These are phyloP conservation scores for Cryptococcus sp. DNA, from an alignment of 1,284 basidiomycete species.

Conservation along the genomic window DNA sequence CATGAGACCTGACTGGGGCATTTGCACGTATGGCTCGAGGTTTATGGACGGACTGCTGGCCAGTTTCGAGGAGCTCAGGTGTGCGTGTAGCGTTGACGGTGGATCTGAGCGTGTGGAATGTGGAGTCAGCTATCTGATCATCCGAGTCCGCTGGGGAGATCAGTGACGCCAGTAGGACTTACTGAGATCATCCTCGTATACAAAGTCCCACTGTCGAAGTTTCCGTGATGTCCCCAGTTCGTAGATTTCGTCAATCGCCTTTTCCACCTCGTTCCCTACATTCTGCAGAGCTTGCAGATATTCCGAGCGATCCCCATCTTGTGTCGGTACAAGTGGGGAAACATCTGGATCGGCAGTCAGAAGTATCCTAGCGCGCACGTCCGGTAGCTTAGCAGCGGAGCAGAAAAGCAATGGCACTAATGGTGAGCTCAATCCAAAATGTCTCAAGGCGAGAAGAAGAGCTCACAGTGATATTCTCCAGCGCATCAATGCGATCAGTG, in stretches of 20 bases:
- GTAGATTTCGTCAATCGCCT: slow-evolving; percentile 40
- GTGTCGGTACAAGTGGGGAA: slow-evolving; percentile 29
- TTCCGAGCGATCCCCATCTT: slow-evolving; percentile 26
- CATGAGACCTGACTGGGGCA: slow-evolving; percentile 23
- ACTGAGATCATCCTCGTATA: slow-evolving; percentile 14
- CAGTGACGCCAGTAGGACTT: not conserved
- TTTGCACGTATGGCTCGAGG: slow-evolving; percentile 44
- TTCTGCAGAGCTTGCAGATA: slow-evolving; percentile 22
- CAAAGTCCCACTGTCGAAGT: slow-evolving; percentile 15
- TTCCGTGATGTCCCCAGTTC: slow-evolving; percentile 18
- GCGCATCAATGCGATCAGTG: slow-evolving; percentile 59
- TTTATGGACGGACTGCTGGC: too few relatives aligned
- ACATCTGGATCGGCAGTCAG: slow-evolving; percentile 38
- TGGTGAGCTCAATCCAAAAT: not conserved
- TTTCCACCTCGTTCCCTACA: slow-evolving; percentile 28
- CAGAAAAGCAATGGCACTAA: not conserved
- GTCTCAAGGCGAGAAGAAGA: not conserved
- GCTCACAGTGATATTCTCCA: slow-evolving; percentile 33
- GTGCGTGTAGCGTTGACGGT: too few relatives aligned
- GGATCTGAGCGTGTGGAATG: not conserved
- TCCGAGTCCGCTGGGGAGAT: not conserved
- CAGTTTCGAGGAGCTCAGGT: too few relatives aligned
- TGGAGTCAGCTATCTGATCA: not conserved
- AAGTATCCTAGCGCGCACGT: slow-evolving; percentile 29
- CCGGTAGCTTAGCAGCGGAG: slow-evolving; percentile 17